Evolutionary conservation across 768 basidiomycete genomes (phyloP), one percentile per base, ranked within the genome.

Genomic region (Coprinopsis strossmayeri): DNA sequence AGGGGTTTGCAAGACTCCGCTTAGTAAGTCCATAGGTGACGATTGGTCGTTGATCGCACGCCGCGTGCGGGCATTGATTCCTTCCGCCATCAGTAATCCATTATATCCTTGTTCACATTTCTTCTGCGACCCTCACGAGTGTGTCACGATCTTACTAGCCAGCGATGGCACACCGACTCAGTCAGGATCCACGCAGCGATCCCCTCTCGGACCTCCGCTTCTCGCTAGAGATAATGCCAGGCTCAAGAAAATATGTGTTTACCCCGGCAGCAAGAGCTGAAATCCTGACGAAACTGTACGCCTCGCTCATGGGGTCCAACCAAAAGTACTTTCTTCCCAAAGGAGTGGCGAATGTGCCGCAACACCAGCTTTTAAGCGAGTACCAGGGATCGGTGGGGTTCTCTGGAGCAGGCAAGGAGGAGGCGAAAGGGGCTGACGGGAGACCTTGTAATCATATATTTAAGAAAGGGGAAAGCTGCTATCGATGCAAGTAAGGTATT

Each of bases 381-480:
- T 78, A 83, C 26, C 90, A 92, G 65, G 65, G 70, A 20, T 73
- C 74, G 25, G 62, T 76, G 3, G 74, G 72, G 17, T 80, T 79
- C 53, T 68, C 67, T 0, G 82, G 79, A 9, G 79, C 77, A 7
- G 81, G 77, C n/a, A 74, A 74, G 51, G 76, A 79, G 24, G 73
- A 74, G 49, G 75, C 78, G 21, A 78, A 81, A 21, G 74, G 74
- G 7, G 60, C 79, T 0, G 64, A 77, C n/a, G 89, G 87, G 7
- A 72, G 82, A 53, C 77, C 84, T 0, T 95, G 92, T 60, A 86
- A 82, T 1, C 79, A 87, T 59, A 87, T 93, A 34, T 91, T 95
- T 67, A 84, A 82, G 64, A 88, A 88, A 57, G 92, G 92, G 18
- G 92, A 96, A 64, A 84, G 84, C 57, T 92, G 92, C 57, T 95